Evolutionary conservation across 441 rosid genomes (phyloP), one percentile per base, ranked within the genome.

Genomic region (Mallotus repandus): DNA sequence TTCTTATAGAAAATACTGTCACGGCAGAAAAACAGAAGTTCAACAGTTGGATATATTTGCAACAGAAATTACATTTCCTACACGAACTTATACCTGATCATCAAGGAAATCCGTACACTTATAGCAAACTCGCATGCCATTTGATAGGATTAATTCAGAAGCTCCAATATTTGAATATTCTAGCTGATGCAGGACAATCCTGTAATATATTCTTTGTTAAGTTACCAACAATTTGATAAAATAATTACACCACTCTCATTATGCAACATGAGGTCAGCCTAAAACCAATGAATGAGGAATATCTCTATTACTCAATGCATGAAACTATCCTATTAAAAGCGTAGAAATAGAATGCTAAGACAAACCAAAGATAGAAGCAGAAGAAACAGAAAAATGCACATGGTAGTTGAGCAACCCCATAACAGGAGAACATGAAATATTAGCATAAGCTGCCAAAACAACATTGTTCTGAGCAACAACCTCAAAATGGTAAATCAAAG

Each of bases 111-210:
- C 92, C 9, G 99, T 94, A 55, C 89, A 83, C 81, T 94, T 92
- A 70, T 88, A 94, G 86, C 94, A 94, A 73, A 92, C 87, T 70
- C 89, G 85, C 94, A 92, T 89, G 74, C 98, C 99, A 84, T 94
- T 94, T 76, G 99, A 92, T 83, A 92, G 77, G 59, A 87, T 81
- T 71, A 94, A 61, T 78, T 94, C 98, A 66, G 92, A 87, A 79
- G 93, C 98, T 78, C 92, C 92, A 73, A 94, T 84, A 77, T 85
- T 84, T 79, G 94, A 73, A 81, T 89, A 84, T 73, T 91, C 97
- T 80, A 78, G 74, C 86, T 85, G 94, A 81, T 81, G 80, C 66
- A 80, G 67, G 52, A 89, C 73, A 74, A 71, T 70, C 90, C 98
- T 94, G 89, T 75, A 84, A 79, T 50, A 73, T 29, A 80, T 55